These are phyloP conservation scores for Talaromyces nanjingensis DNA, from an alignment of 495 filamentous ascomycete species.

Conservation along the genomic window DNA sequence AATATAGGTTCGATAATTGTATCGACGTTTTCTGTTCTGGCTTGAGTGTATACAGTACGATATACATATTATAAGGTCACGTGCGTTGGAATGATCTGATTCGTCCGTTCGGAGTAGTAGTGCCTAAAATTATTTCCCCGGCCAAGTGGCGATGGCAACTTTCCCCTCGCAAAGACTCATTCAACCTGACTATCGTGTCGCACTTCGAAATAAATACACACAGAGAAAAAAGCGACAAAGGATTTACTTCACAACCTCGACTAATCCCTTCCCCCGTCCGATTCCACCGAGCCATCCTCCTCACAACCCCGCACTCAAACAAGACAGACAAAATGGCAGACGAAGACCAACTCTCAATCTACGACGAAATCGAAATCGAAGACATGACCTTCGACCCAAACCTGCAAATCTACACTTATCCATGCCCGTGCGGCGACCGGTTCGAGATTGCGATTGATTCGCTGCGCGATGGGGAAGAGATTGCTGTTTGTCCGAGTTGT, in stretches of 20 bases:
- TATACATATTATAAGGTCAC: background rate
- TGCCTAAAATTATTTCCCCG: background rate
- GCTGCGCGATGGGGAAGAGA: slow-evolving; percentile 79
- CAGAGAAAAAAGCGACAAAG: background rate
- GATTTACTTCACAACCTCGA: background rate
- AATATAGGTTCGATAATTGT: slow-evolving; percentile 11
- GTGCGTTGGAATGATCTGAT: background rate
- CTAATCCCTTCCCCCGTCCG: background rate
- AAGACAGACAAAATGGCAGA: slow-evolving; percentile 42
- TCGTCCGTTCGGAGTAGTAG: background rate
- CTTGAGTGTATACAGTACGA: background rate
- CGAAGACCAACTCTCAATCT: slow-evolving; percentile 66
- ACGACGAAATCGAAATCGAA: slow-evolving; percentile 99
- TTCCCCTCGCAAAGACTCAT: background rate
- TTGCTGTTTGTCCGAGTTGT: slow-evolving; percentile 93
- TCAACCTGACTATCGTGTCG: background rate
- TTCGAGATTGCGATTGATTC: slow-evolving; percentile 89
- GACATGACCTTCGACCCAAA: slow-evolving; percentile 90
- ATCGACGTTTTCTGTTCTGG: background rate
- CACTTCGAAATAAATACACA: background rate
- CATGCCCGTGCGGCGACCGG: slow-evolving; percentile 93
- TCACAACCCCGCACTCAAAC: background rate
- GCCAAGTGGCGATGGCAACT: background rate
- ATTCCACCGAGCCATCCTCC: background rate
- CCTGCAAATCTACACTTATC: slow-evolving; percentile 85